These are phyloP conservation scores for Aspergillus phoenicis DNA, from an alignment of 2,329 filamentous ascomycete genomes.

Conservation along the genomic window DNA sequence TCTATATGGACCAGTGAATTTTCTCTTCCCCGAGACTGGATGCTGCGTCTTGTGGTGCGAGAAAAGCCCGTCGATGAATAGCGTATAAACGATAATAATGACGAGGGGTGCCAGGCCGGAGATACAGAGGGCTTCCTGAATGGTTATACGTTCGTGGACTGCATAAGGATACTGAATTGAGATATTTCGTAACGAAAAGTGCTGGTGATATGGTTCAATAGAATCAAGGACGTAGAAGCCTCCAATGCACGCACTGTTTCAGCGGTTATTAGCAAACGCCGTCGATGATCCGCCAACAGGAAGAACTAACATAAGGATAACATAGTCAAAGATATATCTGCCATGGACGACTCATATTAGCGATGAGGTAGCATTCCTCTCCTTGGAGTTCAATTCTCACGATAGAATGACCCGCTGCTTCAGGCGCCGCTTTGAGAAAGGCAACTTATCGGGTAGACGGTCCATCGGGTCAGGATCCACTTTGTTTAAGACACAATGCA, in stretches of 20 bases:
- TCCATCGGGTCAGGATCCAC: constrained; percentile 25
- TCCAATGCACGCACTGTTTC: constrained; percentile 51
- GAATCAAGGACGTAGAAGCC: constrained; percentile 57
- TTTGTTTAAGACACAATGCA: not conserved
- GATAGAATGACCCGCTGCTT: constrained; percentile 55
- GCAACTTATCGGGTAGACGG: constrained; percentile 47
- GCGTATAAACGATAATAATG: constrained; percentile 58
- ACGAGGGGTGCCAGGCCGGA: constrained; percentile 53
- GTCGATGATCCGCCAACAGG: not conserved
- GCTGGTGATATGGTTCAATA: constrained; percentile 59
- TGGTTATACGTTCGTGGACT: constrained; percentile 57
- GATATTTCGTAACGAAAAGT: constrained; percentile 59
- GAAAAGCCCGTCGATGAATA: constrained; percentile 61
- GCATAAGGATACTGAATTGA: constrained; percentile 62
- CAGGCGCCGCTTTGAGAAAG: constrained; percentile 57
- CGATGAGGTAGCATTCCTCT: not conserved
- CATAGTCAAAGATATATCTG: constrained; percentile 62
- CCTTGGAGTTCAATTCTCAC: constrained; percentile 39
- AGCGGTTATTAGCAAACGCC: constrained; percentile 16
- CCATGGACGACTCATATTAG: not conserved
- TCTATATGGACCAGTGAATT: constrained; percentile 51
- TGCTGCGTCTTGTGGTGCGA: constrained; percentile 51
- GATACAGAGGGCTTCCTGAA: constrained; percentile 52
- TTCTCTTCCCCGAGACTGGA: constrained; percentile 39
- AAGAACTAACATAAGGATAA: constrained; percentile 57